phyloP scores from a whole-genome alignment of 106 monocot species.

The Apostasia shenzhenica region DNA sequence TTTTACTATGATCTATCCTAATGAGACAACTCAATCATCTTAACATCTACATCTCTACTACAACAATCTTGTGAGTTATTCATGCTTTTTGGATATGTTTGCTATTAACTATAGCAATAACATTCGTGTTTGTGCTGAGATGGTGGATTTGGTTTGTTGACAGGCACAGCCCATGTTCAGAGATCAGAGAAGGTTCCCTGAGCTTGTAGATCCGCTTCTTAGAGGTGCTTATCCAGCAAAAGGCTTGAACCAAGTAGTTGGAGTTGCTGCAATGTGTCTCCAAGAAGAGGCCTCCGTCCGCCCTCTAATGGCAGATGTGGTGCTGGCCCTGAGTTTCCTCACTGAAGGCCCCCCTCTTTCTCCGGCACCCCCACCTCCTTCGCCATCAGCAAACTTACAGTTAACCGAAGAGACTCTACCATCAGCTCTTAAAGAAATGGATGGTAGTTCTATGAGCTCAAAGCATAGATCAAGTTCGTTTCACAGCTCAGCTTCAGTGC shows the following conservation, averaged over 20 bases:
- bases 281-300: slow-evolving; percentile 83
- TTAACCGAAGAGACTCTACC: not conserved
- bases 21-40: too few species aligned
- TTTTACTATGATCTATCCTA: too few species aligned
- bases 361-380: not conserved
- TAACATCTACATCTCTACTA: too few species aligned
- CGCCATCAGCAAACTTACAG: not conserved
- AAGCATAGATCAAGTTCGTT: too few species aligned
- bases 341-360: slow-evolving; percentile 5
- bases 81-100: too few species aligned
- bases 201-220: slow-evolving; percentile 68
- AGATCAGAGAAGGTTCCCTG: slow-evolving; percentile 71
- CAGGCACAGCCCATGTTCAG: slow-evolving; percentile 67
- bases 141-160: not conserved
- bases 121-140: not conserved
- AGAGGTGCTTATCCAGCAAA: slow-evolving; percentile 37
- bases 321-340: slow-evolving; percentile 70
- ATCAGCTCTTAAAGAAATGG: too few species aligned
- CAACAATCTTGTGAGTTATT: too few species aligned
- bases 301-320: slow-evolving; percentile 75
- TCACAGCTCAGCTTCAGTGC: too few species aligned
- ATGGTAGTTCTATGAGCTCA: too few species aligned
- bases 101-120: too few species aligned
- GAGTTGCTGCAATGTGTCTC: slow-evolving; percentile 80
- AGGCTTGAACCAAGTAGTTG: slow-evolving; percentile 70